Percentiles rank a stretch among this genome's conserved stretches.
phyloP scores from a whole-genome alignment of 495 filamentous ascomycete species.

The Aspergillus coremiiformis region DNA sequence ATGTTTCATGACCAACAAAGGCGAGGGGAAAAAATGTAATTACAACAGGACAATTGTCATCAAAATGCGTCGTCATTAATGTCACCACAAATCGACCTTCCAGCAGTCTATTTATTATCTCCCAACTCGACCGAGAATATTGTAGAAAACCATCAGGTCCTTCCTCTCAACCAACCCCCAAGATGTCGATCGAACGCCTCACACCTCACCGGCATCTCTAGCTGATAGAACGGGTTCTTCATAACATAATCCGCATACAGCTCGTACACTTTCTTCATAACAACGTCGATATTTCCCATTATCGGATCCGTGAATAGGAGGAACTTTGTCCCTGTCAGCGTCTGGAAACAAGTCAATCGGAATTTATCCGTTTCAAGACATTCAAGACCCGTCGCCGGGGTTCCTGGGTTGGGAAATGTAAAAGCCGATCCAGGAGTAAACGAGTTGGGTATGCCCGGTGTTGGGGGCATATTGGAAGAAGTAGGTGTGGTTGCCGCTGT shows the following conservation, averaged over 20 bases:
- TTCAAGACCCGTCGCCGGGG: slow-evolving; percentile 63
- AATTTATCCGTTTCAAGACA: slow-evolving; percentile 87
- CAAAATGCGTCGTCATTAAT: slow-evolving; percentile 5
- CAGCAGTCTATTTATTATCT: neutral
- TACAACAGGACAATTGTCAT: slow-evolving; percentile 3
- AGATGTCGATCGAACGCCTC: slow-evolving; percentile 89
- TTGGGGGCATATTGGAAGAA: slow-evolving; percentile 22
- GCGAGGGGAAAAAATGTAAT: slow-evolving; percentile 1
- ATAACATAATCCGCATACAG: slow-evolving; percentile 95
- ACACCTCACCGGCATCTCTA: slow-evolving; percentile 95
- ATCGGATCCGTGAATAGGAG: slow-evolving; percentile 89
- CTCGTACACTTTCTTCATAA: slow-evolving; percentile 82
- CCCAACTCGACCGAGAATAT: neutral
- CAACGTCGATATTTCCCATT: slow-evolving; percentile 76
- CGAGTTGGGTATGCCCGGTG: slow-evolving; percentile 19
- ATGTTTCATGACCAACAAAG: slow-evolving; percentile 3
- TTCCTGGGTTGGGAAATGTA: slow-evolving; percentile 46
- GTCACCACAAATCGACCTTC: neutral
- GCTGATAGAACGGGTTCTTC: slow-evolving; percentile 98
- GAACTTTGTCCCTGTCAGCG: slow-evolving; percentile 90
- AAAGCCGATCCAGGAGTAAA: slow-evolving; percentile 24
- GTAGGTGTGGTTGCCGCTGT: slow-evolving; percentile 12
- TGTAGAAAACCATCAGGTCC: slow-evolving; percentile 18
- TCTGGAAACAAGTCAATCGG: slow-evolving; percentile 90
- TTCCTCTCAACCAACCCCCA: slow-evolving; percentile 39